Conservation (phyloP, 2,329 filamentous ascomycete genomes). For the Pestalotiopsis sp. region DNA sequence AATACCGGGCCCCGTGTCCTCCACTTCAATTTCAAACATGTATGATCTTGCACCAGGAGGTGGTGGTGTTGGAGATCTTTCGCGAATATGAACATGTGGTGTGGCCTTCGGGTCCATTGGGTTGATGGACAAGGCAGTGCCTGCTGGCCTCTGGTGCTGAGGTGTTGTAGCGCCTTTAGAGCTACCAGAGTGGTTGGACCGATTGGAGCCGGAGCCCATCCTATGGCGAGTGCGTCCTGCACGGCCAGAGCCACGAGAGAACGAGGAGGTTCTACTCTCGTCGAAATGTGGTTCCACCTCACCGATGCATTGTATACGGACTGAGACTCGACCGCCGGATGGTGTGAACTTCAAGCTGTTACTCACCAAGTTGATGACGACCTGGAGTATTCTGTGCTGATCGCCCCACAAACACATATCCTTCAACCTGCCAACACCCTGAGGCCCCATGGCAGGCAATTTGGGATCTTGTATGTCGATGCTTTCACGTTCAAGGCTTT, state of each 20-base stretch:
- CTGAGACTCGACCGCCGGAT: conserved; percentile 70
- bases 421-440: conserved; percentile 69
- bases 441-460: conserved; percentile 64
- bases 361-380: conserved; percentile 91
- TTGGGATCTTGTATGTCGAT: conserved; percentile 35
- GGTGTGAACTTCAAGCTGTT: conserved; percentile 94
- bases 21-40: conserved; percentile 83
- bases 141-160: conserved; percentile 38
- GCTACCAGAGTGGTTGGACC: conserved; percentile 53
- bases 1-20: conserved; percentile 88
- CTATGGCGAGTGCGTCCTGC: conserved; percentile 45
- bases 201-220: conserved; percentile 50
- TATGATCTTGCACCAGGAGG: conserved; percentile 67
- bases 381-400: conserved; percentile 85
- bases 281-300: conserved; percentile 52
- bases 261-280: conserved; percentile 55
- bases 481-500: conserved; percentile 34
- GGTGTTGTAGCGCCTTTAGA: conserved; percentile 42
- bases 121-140: conserved; percentile 64
- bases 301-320: conserved; percentile 75
- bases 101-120: conserved; percentile 59
- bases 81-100: conserved; percentile 50
- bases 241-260: conserved; percentile 49
- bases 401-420: conserved; percentile 94
- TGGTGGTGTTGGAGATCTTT: conserved; percentile 62